Evolutionary conservation across 2,329 filamentous ascomycete species (phyloP), one percentile per base, ranked within the genome.

Genomic region (Colletotrichum chlorophyti): DNA sequence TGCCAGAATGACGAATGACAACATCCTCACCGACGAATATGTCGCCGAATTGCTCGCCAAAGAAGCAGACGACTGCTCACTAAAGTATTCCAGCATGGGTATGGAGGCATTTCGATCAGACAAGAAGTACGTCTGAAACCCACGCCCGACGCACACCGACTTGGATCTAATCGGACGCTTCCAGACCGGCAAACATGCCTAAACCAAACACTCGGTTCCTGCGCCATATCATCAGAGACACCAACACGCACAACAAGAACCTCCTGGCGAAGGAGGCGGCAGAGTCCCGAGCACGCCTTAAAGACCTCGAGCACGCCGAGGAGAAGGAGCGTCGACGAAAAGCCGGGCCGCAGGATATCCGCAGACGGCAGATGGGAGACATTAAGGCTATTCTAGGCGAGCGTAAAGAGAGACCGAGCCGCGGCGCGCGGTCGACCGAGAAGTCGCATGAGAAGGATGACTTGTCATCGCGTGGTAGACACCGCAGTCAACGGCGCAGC

Each of bases 131-230:
- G 74, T 67, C 35, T n/a, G n/a, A n/a, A n/a, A n/a, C n/a, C 50
- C 17, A 34, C 14, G 31, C 17, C 58, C 49, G n/a, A n/a, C n/a
- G n/a, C n/a, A n/a, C n/a, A n/a, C n/a, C n/a, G n/a, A n/a, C n/a
- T n/a, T n/a, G n/a, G n/a, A 23, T 35, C 55, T 60, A 58, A 61
- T 53, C 47, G 21, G n/a, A n/a, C 40, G 10, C 38, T 46, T 19
- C 12, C 73, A 92, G 85, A 68, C 84, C 87, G 55, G 75, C 83
- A 41, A 83, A 84, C 65, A 85, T 88, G 63, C 91, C 91, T 1
- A 97, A 94, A 70, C 93, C 94, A 3, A 98, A 99, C 68, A 97
- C 91, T 0, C 85, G 90, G 29, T 98, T 98, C 70, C 77, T 99
- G 37, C 88, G 88, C 57, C 90, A 95, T 67, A 91, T 98, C 54